phyloP scores from a whole-genome alignment of 2,329 filamentous ascomycete species.

The Xenoacremonium recifei region DNA sequence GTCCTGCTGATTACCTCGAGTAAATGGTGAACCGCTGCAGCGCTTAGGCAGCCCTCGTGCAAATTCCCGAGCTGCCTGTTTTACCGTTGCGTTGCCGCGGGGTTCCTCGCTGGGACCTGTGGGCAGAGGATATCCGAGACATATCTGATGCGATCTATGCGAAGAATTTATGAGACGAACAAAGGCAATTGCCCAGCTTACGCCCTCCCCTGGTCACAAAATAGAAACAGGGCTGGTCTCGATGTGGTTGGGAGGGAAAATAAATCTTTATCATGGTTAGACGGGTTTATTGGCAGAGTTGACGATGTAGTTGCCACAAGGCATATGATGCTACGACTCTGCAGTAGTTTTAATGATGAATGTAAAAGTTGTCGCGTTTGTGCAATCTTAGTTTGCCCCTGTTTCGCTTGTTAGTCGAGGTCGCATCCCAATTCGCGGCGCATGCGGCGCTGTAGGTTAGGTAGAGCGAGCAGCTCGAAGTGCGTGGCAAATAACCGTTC shows the following conservation, averaged over 20 bases:
- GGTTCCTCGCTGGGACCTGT: too few species aligned
- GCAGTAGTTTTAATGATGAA: constrained; percentile 15
- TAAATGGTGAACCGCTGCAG: constrained; percentile 6
- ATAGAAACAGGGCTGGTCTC: constrained; percentile 18
- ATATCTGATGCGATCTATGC: too few species aligned
- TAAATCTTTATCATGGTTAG: constrained; percentile 20
- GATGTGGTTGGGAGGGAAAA: constrained; percentile 22
- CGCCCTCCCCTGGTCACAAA: constrained; percentile 19
- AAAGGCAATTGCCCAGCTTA: constrained; percentile 22
- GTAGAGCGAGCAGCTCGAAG: too few species aligned
- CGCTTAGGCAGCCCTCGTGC: background rate
- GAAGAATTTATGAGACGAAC: too few species aligned
- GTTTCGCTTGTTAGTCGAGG: too few species aligned
- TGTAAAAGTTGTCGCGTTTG: constrained; percentile 21
- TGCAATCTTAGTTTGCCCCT: too few species aligned
- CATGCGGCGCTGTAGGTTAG: too few species aligned
- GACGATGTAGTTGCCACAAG: constrained; percentile 5
- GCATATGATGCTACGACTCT: constrained; percentile 4
- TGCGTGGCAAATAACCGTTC: too few species aligned
- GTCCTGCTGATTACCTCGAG: constrained; percentile 29
- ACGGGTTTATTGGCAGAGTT: constrained; percentile 12
- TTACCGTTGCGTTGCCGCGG: too few species aligned
- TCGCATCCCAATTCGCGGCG: too few species aligned
- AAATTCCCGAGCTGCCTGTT: background rate
- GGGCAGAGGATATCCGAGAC: too few species aligned